Base-by-base conservation (phyloP, 1,284 basidiomycete species). In the Lentinula novae-zelandiae region DNA sequence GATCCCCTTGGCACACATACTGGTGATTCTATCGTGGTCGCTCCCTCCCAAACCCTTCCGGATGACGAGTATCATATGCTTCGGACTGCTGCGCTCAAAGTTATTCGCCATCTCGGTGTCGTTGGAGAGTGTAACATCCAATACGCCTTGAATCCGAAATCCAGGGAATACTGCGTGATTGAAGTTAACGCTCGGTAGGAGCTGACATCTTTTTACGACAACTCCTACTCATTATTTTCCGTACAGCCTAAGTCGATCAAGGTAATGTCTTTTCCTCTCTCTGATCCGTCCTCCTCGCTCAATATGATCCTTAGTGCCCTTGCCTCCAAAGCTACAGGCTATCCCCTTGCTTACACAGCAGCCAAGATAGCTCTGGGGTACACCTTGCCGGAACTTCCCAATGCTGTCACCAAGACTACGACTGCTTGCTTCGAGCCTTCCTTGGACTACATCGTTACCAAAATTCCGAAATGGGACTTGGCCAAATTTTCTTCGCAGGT, bases 351-450 rank as follows among this genome's bases (percentile, higher is more conserved):
- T 5, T 99, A 99, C 79, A 99, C 96, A 9, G 97, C 97, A 46
- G 97, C 97, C 59, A 99, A 99, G 79, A 95, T 99, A 66, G 97
- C 95, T n/a, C 90, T 99, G 56, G 97, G 97, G 56, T 88, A 98
- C 76, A 98, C 97, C 17, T 89, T 99, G 38, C 96, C 96, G 13
- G 96, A 99, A 80, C 83, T 98, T 39, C 96, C 96, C 33, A 99
- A 99, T 76, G 95, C 96, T 36, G 97, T 99, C 63, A 99, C 97
- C 59, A 99, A 99, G 81, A 96, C 95, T 13, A 99, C 97, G 4
- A 99, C 96, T 6, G 97, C 97, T 1, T 99, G 97, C 77, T 99
- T 99, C 76, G 97, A 99, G 74, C 96, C 97, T n/a, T 96, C 95
- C 12, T 83, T 99, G 57, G 97, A 99, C 77, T 99, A 99, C 78